Evolutionary conservation across 2,329 filamentous ascomycete species (phyloP).

Genomic region (Akanthomyces muscarius): DNA sequence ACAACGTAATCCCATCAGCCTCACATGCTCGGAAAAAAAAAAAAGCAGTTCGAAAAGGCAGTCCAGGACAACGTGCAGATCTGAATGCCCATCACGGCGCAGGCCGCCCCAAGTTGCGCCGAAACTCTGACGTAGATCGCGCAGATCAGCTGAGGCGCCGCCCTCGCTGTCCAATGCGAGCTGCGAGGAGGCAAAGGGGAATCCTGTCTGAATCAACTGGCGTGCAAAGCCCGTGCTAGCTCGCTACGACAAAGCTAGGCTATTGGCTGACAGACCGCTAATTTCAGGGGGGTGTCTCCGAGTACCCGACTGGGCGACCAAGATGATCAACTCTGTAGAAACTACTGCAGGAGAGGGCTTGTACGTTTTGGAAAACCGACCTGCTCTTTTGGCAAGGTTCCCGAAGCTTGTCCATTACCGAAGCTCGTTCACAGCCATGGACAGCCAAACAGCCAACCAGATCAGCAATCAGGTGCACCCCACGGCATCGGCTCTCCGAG

Average conservation of each 20-base stretch:
- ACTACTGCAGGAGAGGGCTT: background rate
- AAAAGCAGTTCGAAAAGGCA: background rate
- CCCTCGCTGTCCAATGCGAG: background rate
- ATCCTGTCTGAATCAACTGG: background rate
- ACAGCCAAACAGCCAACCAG: background rate
- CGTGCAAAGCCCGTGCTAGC: background rate
- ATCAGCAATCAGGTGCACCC: background rate
- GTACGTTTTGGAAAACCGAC: background rate
- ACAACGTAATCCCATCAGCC: background rate
- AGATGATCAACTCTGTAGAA: background rate
- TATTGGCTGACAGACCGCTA: constrained; percentile 6
- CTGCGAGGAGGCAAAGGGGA: background rate
- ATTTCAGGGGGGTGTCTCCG: background rate
- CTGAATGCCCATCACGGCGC: no score
- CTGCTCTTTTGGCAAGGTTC: background rate
- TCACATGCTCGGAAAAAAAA: background rate
- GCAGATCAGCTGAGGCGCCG: constrained; percentile 9
- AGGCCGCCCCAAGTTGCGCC: background rate
- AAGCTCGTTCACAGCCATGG: background rate
- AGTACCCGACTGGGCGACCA: background rate
- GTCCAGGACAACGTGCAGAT: no score
- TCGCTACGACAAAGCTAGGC: background rate
- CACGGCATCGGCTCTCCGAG: background rate
- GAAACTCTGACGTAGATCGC: background rate
- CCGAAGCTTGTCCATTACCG: background rate